Evolutionary conservation across 306 rosid genomes (phyloP), one percentile per base, ranked within the genome.

Genomic region (Datisca glomerata): DNA sequence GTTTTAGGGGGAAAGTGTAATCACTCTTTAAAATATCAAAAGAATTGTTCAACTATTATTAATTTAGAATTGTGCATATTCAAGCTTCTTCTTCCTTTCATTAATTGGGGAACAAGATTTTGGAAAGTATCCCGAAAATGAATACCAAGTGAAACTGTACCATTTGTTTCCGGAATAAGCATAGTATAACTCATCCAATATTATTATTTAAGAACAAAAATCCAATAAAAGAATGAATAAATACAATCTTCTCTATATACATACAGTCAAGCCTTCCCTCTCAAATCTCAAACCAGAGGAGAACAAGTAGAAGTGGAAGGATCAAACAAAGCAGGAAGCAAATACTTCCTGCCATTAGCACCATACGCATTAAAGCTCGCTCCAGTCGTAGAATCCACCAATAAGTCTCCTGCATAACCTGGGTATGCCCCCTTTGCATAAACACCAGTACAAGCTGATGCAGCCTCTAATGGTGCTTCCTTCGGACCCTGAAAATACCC

Each of bases 361-460:
- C 86, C 86, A 24, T 71, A 51, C 0, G 84, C 93, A 8, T 81
- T 81, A 23, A 64, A 81, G 59, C 93, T 81, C 0, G 80, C 78
- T 1, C 83, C 93, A 1, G 60, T 77, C 1, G 74, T 58, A 1
- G 73, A 44, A 33, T 78, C 89, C 37, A 57, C 61, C 59, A 72
- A 51, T 0, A 82, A 59, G 7, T 74, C 18, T 2, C 94, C 94
- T 0, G 81, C 68, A 12, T 68, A 81, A 2, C 87, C 87, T 18
- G 93, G 93, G 22, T 81, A 81, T 0, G 93, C 83, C 1, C 93
- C 94, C 21, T 82, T 78, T 1, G 49, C 94, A 31, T 68, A 78
- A 2, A 78, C 47, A 0, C 93, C 85, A 0, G 76, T 56, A 42
- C 94, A 82, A 20, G 93, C 87, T 0, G 93, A 74, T 0, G 63